phyloP scores from a whole-genome alignment of 2,329 filamentous ascomycete species.

The Colletotrichum viniferum region DNA sequence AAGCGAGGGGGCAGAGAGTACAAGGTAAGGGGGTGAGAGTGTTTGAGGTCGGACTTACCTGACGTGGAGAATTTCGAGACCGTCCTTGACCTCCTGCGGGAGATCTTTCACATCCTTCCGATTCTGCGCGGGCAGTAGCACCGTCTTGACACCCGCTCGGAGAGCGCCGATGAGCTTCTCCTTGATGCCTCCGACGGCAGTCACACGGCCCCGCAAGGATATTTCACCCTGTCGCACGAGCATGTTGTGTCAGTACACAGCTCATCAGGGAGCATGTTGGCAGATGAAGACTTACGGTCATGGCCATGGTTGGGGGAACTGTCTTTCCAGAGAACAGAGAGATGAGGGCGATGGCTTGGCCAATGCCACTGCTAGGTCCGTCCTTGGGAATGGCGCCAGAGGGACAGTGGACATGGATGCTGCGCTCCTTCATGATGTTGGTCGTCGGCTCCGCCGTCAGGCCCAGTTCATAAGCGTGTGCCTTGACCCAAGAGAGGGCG shows the following conservation, averaged over 20 bases:
- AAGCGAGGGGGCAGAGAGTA: constrained; percentile 14
- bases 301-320: constrained; percentile 90
- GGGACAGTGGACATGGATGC: constrained; percentile 95
- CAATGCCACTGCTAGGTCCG: constrained; percentile 83
- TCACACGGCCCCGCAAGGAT: constrained; percentile 85
- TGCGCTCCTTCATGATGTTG: constrained; percentile 95
- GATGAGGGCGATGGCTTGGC: constrained; percentile 92
- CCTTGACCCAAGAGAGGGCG: constrained; percentile 95
- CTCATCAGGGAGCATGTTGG: not conserved
- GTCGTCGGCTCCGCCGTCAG: constrained; percentile 80
- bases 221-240: constrained; percentile 60
- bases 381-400: constrained; percentile 96
- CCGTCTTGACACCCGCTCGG: constrained; percentile 91
- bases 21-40: constrained; percentile 45
- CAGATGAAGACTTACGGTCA: constrained; percentile 69
- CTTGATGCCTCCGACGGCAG: constrained; percentile 96
- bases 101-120: constrained; percentile 91
- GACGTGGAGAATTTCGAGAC: constrained; percentile 87
- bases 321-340: constrained; percentile 85
- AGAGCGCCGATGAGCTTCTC: constrained; percentile 97
- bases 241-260: constrained; percentile 12
- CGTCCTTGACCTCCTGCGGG: constrained; percentile 85
- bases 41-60: constrained; percentile 60
- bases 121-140: constrained; percentile 86
- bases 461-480: constrained; percentile 89